These are phyloP conservation scores for Polymyxa betae DNA, from an alignment of 208 protist genomes.

Conservation along the genomic window DNA sequence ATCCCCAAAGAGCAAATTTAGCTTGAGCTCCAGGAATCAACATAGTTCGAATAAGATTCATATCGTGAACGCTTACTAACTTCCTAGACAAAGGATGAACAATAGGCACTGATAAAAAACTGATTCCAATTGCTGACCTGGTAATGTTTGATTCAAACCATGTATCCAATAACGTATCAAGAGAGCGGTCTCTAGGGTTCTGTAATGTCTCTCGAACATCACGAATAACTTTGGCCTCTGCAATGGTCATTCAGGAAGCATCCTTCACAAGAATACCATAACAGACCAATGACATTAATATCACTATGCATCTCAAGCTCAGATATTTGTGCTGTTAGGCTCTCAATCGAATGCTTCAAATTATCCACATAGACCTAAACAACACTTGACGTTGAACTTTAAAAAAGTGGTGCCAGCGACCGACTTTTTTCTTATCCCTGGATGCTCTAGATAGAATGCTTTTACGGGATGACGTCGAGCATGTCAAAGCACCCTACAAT, in stretches of 20 bases:
- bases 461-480: neutral
- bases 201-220: neutral
- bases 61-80: neutral
- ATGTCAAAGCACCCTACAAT: neutral
- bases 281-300: too few species aligned
- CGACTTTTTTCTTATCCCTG: slow-evolving; percentile 20
- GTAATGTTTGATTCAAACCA: neutral
- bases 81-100: neutral
- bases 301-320: neutral
- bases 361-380: slow-evolving; percentile 33
- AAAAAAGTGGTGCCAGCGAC: too few species aligned
- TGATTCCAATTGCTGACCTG: neutral
- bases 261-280: neutral
- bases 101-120: neutral
- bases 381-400: too few species aligned
- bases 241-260: neutral
- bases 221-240: neutral
- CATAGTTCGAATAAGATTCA: neutral
- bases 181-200: neutral
- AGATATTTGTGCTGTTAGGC: neutral
- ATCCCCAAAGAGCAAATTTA: slow-evolving; percentile 31
- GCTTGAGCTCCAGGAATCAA: neutral
- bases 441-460: neutral
- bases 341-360: slow-evolving; percentile 13
- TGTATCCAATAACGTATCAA: neutral